Evolutionary conservation across 2,329 filamentous ascomycete species (phyloP).

Genomic region (Diaporthe vexans): DNA sequence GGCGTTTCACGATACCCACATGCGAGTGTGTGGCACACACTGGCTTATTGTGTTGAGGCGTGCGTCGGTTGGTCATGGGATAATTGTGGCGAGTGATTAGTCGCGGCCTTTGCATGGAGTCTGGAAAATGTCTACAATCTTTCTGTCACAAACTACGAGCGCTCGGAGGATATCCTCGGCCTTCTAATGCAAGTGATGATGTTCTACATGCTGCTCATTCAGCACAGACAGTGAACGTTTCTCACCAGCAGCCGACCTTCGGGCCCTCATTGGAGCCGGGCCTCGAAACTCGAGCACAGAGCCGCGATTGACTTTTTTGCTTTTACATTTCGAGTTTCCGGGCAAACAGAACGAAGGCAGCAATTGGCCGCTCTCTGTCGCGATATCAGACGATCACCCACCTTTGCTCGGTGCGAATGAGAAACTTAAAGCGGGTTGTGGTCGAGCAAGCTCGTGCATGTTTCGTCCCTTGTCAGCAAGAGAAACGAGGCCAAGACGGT

Average conservation of each 20-base stretch:
- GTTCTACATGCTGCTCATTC: not conserved
- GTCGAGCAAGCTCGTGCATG: conserved; percentile 6
- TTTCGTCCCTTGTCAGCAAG: conserved; percentile 20
- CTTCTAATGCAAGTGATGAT: not conserved
- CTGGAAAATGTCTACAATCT: conserved; percentile 29
- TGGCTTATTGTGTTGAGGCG: conserved; percentile 16
- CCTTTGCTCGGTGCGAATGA: not conserved
- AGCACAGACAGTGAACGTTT: conserved; percentile 27
- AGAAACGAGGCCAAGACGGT: conserved; percentile 6
- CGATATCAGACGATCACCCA: conserved; percentile 27
- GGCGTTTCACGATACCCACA: conserved; percentile 40
- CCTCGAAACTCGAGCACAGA: conserved; percentile 1
- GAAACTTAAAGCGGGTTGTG: conserved; percentile 21
- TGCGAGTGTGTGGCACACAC: conserved; percentile 36
- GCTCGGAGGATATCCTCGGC: not conserved
- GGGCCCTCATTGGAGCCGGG: not conserved
- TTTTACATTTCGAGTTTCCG: conserved; percentile 3
- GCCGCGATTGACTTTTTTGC: conserved; percentile 6
- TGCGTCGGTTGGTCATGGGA: conserved; percentile 22
- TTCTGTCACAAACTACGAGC: conserved; percentile 14
- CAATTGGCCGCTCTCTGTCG: not conserved
- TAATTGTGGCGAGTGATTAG: conserved; percentile 19
- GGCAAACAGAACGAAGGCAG: not conserved
- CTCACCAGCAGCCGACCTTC: not conserved
- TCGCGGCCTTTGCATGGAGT: conserved; percentile 17